A percentile compares a stretch with the other conserved stretches of the same genome.
Conservation (phyloP, 768 basidiomycete species). For the Macrocybe gigantea region DNA sequence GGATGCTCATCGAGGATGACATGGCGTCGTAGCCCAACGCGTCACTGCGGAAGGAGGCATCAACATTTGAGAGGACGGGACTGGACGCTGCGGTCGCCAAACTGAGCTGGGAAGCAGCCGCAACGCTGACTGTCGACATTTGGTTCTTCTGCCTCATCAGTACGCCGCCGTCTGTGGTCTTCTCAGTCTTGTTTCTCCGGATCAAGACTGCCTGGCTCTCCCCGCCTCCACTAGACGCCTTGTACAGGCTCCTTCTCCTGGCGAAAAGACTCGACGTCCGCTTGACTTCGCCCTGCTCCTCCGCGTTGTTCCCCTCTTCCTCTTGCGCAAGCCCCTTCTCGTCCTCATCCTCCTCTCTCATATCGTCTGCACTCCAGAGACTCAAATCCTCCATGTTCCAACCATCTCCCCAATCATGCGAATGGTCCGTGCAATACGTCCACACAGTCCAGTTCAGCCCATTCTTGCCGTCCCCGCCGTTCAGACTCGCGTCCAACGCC, state of each 20-base stretch:
- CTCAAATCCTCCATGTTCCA: conserved; percentile 98
- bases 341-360: conserved; percentile 21
- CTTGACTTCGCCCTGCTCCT: conserved; percentile 9
- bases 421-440: conserved; percentile 82
- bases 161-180: background rate
- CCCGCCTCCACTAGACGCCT: conserved; percentile 13
- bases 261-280: too few species aligned
- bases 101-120: conserved; percentile 19
- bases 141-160: too few species aligned
- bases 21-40: too few species aligned
- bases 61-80: too few species aligned
- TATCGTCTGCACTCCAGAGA: conserved; percentile 78
- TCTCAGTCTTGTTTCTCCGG: conserved; percentile 16
- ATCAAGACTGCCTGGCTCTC: conserved; percentile 34
- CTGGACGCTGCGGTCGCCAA: conserved; percentile 12
- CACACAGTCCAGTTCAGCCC: conserved; percentile 78
- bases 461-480: conserved; percentile 73
- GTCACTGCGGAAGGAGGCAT: too few species aligned
- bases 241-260: too few species aligned
- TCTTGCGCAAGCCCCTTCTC: conserved; percentile 8
- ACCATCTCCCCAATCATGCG: conserved; percentile 87
- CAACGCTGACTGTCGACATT: conserved; percentile 4
- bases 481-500: conserved; percentile 82
- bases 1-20: background rate
- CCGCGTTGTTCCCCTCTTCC: conserved; percentile 15